Base-by-base conservation (phyloP, 2,329 filamentous ascomycete species). In the Zopfia rhizophila region DNA sequence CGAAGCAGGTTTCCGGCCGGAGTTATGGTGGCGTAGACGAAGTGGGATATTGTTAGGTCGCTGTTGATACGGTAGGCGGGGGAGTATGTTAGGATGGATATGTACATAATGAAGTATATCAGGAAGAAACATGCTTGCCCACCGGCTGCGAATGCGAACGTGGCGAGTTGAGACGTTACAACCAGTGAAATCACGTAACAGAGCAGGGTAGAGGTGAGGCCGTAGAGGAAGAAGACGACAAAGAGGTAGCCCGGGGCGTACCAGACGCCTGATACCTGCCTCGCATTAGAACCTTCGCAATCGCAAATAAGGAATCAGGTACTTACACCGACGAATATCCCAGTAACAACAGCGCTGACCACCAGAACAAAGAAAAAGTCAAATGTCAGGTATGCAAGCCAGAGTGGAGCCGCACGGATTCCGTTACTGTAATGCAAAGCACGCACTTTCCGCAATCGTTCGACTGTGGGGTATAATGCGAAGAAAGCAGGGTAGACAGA, bases 381-480 rank as follows among this genome's bases (percentile, higher is more conserved):
- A 63, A 96, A 96, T 0, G 78, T 63, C 1, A 88, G 78, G 64
- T 97, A 95, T 1, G 92, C 90, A 4, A 90, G 72, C 92, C 93
- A 97, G 2, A 97, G 77, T 1, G 91, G 90, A 7, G 89, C 77
- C 0, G 89, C 87, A 10, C 89, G 81, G 19, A 96, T 91, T 33
- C 92, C 92, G 63, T 96, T 97, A 41, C 90, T 95, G 72, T 96
- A 97, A 69, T 97, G 88, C 21, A 97, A 77, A 12, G 89, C 88
- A 38, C 92, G 84, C 17, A 97, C 90, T 54, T 91, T 88, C 37
- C 85, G 78, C 8, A 91, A 77, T 18, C 91, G 82, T 70, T 97
- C 92, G 19, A 89, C 78, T n/a, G 90, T 96, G 0, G 91, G 90
- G 63, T 97, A 97, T 4, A 97, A 76, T 0, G 89, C 84, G 60